Conservation (phyloP, 305 asterid genomes). For the Fraxinus baroniana region DNA sequence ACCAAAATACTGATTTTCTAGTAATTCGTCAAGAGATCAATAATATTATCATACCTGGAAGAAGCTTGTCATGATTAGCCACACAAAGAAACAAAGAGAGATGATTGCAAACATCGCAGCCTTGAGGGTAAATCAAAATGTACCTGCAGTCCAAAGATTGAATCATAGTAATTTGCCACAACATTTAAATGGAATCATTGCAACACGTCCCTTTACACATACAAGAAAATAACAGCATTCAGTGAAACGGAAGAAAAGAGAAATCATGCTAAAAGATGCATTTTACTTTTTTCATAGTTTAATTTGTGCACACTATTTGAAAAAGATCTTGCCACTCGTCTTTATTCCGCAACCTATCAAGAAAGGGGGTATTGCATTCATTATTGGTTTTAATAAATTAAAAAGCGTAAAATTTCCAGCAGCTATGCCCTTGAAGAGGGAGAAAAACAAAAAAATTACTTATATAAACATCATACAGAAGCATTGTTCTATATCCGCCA, state of each 20-base stretch:
- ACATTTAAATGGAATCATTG: background rate
- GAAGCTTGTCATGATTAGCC: slow-evolving; percentile 74
- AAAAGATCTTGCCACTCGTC: background rate
- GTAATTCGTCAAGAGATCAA: background rate
- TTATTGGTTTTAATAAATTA: background rate
- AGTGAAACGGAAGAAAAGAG: background rate
- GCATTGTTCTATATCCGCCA: background rate
- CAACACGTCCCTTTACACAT: background rate
- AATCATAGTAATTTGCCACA: background rate
- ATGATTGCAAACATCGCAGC: slow-evolving; percentile 58
- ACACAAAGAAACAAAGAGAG: slow-evolving; percentile 93
- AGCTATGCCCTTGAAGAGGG: background rate
- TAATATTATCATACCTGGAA: slow-evolving; percentile 61
- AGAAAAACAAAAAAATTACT: too few species aligned
- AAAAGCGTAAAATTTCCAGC: background rate
- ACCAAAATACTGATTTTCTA: slow-evolving; percentile 6
- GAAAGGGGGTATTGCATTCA: background rate
- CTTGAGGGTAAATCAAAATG: slow-evolving; percentile 60
- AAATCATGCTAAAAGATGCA: background rate
- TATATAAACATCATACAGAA: background rate
- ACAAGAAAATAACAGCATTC: background rate
- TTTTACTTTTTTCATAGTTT: background rate
- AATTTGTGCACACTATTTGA: background rate
- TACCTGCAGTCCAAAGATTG: slow-evolving; percentile 59
- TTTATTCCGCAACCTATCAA: background rate